phyloP scores from a whole-genome alignment of 306 rosid genomes.

The Delonix regia region DNA sequence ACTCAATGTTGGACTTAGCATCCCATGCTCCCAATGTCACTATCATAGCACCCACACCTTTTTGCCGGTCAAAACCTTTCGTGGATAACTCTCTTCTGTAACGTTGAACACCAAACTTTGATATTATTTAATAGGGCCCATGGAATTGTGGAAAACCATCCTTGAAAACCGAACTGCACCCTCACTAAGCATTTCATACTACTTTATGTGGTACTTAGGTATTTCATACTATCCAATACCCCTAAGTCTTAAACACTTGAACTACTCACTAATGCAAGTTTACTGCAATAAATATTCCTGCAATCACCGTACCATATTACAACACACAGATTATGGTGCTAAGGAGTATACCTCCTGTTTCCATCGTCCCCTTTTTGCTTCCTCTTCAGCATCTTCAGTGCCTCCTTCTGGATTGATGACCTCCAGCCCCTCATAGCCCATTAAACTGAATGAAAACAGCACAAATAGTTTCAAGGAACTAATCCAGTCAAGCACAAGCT shows the following conservation, averaged over 20 bases:
- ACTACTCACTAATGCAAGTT: background rate
- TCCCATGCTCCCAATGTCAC: too few species aligned
- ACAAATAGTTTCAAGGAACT: constrained; percentile 16
- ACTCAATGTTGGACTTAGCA: too few species aligned
- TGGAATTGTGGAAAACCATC: too few species aligned
- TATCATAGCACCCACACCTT: too few species aligned
- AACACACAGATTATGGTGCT: background rate
- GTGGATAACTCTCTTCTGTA: too few species aligned
- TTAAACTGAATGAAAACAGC: constrained; percentile 32
- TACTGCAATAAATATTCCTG: background rate
- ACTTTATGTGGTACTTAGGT: too few species aligned
- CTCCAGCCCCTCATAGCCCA: constrained; percentile 84
- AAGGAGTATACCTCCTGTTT: constrained; percentile 70
- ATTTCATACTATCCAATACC: too few species aligned
- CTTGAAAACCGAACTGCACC: too few species aligned
- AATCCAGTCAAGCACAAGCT: constrained; percentile 20
- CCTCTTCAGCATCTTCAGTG: constrained; percentile 92
- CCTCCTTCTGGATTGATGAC: constrained; percentile 97
- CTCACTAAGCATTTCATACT: too few species aligned
- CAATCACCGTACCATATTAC: background rate
- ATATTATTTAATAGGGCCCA: too few species aligned
- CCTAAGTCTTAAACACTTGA: background rate
- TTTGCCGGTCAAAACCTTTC: too few species aligned
- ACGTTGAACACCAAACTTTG: too few species aligned
- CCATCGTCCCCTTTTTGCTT: constrained; percentile 95